Conservation (phyloP, 768 basidiomycete species). For the Termitomyces sp. region DNA sequence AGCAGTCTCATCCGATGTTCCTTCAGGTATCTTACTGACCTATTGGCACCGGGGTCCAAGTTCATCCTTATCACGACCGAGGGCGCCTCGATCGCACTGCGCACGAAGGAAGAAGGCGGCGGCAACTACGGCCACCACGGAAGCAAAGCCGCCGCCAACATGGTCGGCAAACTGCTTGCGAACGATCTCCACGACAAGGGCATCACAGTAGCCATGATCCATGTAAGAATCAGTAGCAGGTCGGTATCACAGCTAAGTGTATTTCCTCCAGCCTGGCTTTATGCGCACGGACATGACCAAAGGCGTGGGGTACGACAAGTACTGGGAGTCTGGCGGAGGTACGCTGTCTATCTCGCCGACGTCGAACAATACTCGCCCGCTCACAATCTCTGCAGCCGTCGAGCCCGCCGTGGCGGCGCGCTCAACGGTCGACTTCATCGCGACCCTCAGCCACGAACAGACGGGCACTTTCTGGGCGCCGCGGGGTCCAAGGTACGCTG, state of each 20-base stretch:
- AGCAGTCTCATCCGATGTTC: too few relatives aligned
- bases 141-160: slow-evolving; percentile 42
- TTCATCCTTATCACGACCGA: slow-evolving; percentile 40
- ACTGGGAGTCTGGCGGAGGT: slow-evolving; percentile 40
- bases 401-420: slow-evolving; percentile 36
- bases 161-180: slow-evolving; percentile 38
- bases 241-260: background rate
- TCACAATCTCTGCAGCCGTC: slow-evolving; percentile 24
- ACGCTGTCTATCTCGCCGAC: background rate
- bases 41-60: slow-evolving; percentile 26
- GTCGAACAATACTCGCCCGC: too few relatives aligned
- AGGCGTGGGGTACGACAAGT: slow-evolving; percentile 25
- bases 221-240: too few relatives aligned
- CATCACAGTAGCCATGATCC: slow-evolving; percentile 36
- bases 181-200: slow-evolving; percentile 33
- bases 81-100: slow-evolving; percentile 36
- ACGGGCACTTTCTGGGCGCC: slow-evolving; percentile 43
- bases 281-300: background rate
- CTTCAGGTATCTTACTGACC: slow-evolving; percentile 16
- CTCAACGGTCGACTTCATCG: slow-evolving; percentile 32
- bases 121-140: slow-evolving; percentile 47
- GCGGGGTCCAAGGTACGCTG: slow-evolving; percentile 29
- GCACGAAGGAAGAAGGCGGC: slow-evolving; percentile 39
- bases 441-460: slow-evolving; percentile 24
- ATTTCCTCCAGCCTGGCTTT: slow-evolving; percentile 31